phyloP scores from a whole-genome alignment of 2,329 filamentous ascomycete species.

The Cladosporium velox region DNA sequence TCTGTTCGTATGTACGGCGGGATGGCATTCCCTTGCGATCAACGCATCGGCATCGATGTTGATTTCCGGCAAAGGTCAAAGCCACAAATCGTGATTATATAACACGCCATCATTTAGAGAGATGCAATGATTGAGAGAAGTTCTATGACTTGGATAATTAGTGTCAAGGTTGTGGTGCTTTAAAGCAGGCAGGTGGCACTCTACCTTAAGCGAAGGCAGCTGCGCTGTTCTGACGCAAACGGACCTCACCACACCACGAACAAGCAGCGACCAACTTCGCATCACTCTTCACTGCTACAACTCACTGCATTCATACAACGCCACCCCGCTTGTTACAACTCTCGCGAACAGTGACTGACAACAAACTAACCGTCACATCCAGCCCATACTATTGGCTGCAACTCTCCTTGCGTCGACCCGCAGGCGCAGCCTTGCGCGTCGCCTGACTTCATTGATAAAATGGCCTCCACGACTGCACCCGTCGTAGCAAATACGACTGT shows the following conservation, averaged over 20 bases:
- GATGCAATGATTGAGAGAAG: too few relatives aligned
- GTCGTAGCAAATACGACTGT: neutral
- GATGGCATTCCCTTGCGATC: too few relatives aligned
- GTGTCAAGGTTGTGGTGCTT: neutral
- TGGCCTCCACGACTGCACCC: neutral
- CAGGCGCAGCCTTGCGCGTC: neutral
- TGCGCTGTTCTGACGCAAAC: slow-evolving; percentile 1
- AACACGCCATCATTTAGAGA: too few relatives aligned
- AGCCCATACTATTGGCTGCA: neutral
- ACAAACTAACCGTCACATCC: neutral
- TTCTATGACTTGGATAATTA: too few relatives aligned
- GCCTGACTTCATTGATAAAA: neutral
- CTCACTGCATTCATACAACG: neutral
- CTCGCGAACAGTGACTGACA: neutral
- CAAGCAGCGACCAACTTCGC: neutral
- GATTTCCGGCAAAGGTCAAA: too few relatives aligned
- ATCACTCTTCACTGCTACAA: neutral
- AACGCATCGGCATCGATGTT: too few relatives aligned
- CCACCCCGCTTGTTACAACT: neutral
- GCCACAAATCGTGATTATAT: too few relatives aligned
- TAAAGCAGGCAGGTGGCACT: neutral
- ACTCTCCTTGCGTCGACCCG: neutral
- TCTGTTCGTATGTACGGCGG: too few relatives aligned
- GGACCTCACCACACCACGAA: neutral
- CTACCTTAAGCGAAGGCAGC: neutral